Evolutionary conservation across 495 filamentous ascomycete species (phyloP), one percentile per base, ranked within the genome.

Genomic region (Aspergillus mulundensis): DNA sequence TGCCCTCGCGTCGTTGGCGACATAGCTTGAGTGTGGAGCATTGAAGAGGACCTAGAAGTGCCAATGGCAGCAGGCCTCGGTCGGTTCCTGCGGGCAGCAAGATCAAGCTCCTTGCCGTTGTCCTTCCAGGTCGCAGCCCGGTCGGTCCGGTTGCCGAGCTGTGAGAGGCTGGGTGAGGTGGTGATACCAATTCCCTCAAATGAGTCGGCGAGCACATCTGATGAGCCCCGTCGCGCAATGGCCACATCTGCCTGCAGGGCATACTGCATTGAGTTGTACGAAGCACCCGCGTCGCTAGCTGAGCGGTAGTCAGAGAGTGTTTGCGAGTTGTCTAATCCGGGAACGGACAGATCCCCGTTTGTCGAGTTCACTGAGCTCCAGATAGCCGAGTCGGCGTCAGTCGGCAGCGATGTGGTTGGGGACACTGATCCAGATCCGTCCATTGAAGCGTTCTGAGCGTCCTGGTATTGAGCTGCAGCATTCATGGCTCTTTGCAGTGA

Each of bases 41-140:
- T 63, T 18, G 70, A 39, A 70, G 71, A 23, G 54, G 68, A 63
- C 64, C 70, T 45, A 25, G 76, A 75, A 36, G 75, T 76, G 25
- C 74, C 77, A 54, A 83, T 77, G 25, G 79, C 76, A 55, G 80
- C 77, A 44, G 80, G 81, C 48, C 79, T 66, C 3, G 76, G 79
- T 16, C 80, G 72, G 57, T 81, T 82, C 57, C 79, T 72, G 38
- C 78, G 71, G 10, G 81, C 78, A 21, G 81, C 80, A 47, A 83
- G 64, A 50, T 82, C 79, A 51, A 78, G 66, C 53, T 78, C 70
- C 61, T 78, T 72, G 54, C 70, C 66, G 52, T 72, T 44, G 44
- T 73, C 73, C 42, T 74, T 73, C 73, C 67, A 76, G 19, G 68
- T 10, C 0, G 48, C 65, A 16, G 61, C 49, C 21, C 56, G 64